Base-by-base conservation (phyloP, 345 rosid genomes). In the Psidium friedrichsthalianum region DNA sequence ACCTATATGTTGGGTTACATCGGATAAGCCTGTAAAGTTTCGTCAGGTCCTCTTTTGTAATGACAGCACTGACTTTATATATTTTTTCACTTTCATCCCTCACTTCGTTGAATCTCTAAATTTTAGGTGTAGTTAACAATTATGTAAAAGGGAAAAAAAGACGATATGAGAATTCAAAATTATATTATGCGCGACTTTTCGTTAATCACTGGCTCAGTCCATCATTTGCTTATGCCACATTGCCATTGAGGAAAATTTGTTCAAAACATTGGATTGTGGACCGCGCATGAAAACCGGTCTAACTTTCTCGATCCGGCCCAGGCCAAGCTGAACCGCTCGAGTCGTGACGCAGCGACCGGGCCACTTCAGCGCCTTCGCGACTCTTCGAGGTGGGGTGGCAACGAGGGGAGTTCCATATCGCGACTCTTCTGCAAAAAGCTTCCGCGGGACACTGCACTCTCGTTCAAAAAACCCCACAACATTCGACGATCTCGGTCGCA, bases 241-340 rank as follows among this genome's bases (percentile, higher is more conserved):
- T 16, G 42, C 44, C 42, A 14, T 14, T 0, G 10, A 59, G 1
- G 0, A 61, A 64, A 61, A 29, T 29, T 1, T 0, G 22, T 8
- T 29, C 22, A 0, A 32, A 29, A 16, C 76, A 64, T 64, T 1
- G 76, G 76, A 15, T 32, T 32, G 44, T 0, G 24, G 78, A 69
- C 24, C 25, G 78, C 14, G 25, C 80, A 69, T 11, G 25, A 69
- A 69, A 36, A 18, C 25, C 80, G 47, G 47, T 0, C 13, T 36
- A 1, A 9, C 1, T 15, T 36, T 40, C 80, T 8, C 14, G 6
- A 10, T 36, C 13, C 80, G 47, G 47, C 12, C 47, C 80, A 6
- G 47, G 47, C 80, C 80, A 11, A 36, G 80, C 80, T 1, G 47
- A 69, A 69, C 80, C 80, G 80, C 80, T 36, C 25, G 11, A 36